phyloP scores from a whole-genome alignment of 441 rosid species.

The Theobroma grandiflorum region DNA sequence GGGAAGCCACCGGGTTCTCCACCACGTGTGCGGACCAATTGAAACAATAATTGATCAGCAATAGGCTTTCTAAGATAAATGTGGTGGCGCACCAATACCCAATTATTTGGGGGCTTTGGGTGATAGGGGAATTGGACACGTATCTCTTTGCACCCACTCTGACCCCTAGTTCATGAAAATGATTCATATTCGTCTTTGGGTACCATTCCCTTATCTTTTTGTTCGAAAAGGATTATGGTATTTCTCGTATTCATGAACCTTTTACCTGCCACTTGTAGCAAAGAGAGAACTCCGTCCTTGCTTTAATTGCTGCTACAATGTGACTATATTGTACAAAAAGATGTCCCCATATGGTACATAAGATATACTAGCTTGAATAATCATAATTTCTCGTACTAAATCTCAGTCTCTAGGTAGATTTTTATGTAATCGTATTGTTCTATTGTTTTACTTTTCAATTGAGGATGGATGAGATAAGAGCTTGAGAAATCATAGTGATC shows the following conservation, averaged over 20 bases:
- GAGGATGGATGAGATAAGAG: too few relatives aligned
- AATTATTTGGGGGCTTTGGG: neutral
- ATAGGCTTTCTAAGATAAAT: neutral
- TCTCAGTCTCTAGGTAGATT: too few relatives aligned
- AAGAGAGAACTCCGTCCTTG: neutral
- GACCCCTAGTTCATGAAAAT: neutral
- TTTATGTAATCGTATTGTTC: too few relatives aligned
- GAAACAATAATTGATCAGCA: too few relatives aligned
- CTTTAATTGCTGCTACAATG: neutral
- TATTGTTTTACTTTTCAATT: too few relatives aligned
- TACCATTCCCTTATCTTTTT: neutral
- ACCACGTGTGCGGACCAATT: neutral
- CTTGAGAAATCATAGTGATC: too few relatives aligned
- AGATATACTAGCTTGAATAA: too few relatives aligned
- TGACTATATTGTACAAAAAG: too few relatives aligned
- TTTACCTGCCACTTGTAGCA: neutral
- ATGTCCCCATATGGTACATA: too few relatives aligned
- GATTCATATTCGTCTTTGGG: neutral
- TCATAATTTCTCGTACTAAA: too few relatives aligned
- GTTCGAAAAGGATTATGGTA: neutral
- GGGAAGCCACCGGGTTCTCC: neutral
- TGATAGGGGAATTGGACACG: neutral
- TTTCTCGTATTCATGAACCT: neutral
- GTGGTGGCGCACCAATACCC: slow-evolving; percentile 1
- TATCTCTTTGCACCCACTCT: neutral